phyloP scores from a whole-genome alignment of 495 filamentous ascomycete genomes.

The Amphirosellinia nigrospora region DNA sequence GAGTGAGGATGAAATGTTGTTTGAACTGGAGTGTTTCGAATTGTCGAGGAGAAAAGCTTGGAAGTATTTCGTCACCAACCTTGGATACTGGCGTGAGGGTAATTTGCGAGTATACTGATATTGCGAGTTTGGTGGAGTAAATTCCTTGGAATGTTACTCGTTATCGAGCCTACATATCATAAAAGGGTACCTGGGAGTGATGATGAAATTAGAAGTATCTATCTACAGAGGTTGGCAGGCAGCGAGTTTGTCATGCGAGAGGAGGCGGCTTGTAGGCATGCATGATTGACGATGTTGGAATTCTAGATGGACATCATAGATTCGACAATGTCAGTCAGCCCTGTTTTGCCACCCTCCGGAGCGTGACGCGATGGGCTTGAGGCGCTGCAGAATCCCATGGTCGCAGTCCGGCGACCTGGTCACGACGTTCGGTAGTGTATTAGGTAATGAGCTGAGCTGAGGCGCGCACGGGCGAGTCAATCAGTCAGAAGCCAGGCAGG shows the following conservation, averaged over 20 bases:
- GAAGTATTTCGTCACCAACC: too few species aligned
- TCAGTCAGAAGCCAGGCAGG: background rate
- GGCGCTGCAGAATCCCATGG: conserved; percentile 12
- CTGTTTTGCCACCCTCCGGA: background rate
- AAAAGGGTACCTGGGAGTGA: too few species aligned
- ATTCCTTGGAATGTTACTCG: too few species aligned
- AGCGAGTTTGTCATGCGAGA: too few species aligned
- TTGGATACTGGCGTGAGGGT: too few species aligned
- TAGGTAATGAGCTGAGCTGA: conserved; percentile 8
- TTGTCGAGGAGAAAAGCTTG: too few species aligned
- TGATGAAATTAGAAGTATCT: background rate
- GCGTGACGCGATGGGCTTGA: conserved; percentile 13
- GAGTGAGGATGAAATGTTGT: too few species aligned
- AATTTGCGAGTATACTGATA: too few species aligned
- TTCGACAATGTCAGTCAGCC: background rate
- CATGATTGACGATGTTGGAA: background rate
- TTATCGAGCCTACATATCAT: too few species aligned
- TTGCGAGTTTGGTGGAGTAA: too few species aligned
- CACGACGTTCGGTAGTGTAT: background rate
- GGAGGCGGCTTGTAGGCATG: background rate
- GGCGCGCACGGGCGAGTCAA: conserved; percentile 13
- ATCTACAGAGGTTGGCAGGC: too few species aligned
- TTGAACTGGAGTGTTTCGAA: too few species aligned
- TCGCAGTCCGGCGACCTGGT: background rate
- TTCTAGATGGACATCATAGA: background rate